Percentiles rank a stretch among this genome's conserved stretches.
These are phyloP conservation scores for Aspergillus floridensis DNA, from an alignment of 2,329 filamentous ascomycete genomes.

Conservation along the genomic window DNA sequence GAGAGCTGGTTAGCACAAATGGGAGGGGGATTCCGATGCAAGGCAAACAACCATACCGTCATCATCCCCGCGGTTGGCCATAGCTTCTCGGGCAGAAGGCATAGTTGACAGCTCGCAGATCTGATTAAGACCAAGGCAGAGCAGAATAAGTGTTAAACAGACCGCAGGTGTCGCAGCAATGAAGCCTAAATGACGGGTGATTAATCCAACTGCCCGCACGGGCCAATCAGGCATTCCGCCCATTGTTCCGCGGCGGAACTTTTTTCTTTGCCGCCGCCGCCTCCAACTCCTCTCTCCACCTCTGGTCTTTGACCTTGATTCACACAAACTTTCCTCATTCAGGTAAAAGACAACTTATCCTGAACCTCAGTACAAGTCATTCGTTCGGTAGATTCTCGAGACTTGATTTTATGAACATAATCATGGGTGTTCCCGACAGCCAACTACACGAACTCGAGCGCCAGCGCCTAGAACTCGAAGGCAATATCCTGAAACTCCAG, in stretches of 20 bases:
- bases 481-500: slow-evolving; percentile 69
- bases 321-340: neutral
- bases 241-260: slow-evolving; percentile 19
- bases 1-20: slow-evolving; percentile 9
- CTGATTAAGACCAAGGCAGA: neutral
- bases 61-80: slow-evolving; percentile 40
- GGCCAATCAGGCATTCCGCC: slow-evolving; percentile 24
- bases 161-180: neutral
- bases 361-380: neutral
- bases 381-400: neutral
- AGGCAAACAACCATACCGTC: slow-evolving; percentile 34
- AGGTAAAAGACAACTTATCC: neutral
- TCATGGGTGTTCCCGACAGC: slow-evolving; percentile 43
- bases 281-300: slow-evolving; percentile 6
- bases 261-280: slow-evolving; percentile 18
- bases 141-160: slow-evolving; percentile 3
- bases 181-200: slow-evolving; percentile 8
- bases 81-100: slow-evolving; percentile 32
- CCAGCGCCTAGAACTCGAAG: slow-evolving; percentile 72
- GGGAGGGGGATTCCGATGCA: neutral
- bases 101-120: slow-evolving; percentile 21
- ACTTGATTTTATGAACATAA: neutral
- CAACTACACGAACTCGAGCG: slow-evolving; percentile 68
- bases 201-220: slow-evolving; percentile 20
- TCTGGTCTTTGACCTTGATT: neutral